These are phyloP conservation scores for Aspergillus ibericus DNA, from an alignment of 2,329 filamentous ascomycete species.

Conservation along the genomic window DNA sequence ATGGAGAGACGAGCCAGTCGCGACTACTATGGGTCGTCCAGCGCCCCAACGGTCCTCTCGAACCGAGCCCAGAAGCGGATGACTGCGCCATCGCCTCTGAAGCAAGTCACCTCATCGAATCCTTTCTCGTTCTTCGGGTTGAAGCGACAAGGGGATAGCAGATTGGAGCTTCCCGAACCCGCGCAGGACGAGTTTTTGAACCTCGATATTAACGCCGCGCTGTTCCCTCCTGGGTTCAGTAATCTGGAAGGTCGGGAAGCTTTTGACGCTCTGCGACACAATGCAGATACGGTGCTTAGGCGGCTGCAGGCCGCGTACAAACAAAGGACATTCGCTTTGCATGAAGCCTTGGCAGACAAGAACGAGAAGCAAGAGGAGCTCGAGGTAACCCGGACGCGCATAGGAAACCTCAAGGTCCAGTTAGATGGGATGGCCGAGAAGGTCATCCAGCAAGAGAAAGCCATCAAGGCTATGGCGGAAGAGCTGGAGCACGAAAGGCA, in stretches of 20 bases:
- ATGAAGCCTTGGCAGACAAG: conserved; percentile 55
- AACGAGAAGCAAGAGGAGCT: conserved; percentile 61
- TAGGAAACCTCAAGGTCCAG: conserved; percentile 60
- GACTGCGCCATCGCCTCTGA: conserved; percentile 32
- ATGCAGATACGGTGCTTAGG: conserved; percentile 56
- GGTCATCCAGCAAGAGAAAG: conserved; percentile 56
- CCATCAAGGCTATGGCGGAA: conserved; percentile 53
- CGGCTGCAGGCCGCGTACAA: conserved; percentile 60
- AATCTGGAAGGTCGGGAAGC: conserved; percentile 54
- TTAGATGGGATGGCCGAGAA: conserved; percentile 60
- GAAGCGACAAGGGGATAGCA: conserved; percentile 32
- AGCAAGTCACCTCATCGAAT: conserved; percentile 35
- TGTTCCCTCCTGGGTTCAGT: conserved; percentile 54
- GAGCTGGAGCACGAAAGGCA: conserved; percentile 49
- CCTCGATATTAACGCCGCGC: conserved; percentile 54
- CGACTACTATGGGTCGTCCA: conserved; percentile 16
- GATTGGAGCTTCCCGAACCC: conserved; percentile 33
- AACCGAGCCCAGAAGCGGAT: conserved; percentile 30
- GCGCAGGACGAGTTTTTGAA: conserved; percentile 56
- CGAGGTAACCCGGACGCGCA: conserved; percentile 59
- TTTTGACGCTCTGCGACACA: conserved; percentile 57
- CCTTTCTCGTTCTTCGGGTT: conserved; percentile 48
- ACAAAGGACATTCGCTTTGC: conserved; percentile 50
- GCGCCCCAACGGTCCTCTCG: conserved; percentile 13
- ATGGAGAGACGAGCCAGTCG: conserved; percentile 15